phyloP scores from a whole-genome alignment of 768 basidiomycete species.

The Sporobolomyces roseus region DNA sequence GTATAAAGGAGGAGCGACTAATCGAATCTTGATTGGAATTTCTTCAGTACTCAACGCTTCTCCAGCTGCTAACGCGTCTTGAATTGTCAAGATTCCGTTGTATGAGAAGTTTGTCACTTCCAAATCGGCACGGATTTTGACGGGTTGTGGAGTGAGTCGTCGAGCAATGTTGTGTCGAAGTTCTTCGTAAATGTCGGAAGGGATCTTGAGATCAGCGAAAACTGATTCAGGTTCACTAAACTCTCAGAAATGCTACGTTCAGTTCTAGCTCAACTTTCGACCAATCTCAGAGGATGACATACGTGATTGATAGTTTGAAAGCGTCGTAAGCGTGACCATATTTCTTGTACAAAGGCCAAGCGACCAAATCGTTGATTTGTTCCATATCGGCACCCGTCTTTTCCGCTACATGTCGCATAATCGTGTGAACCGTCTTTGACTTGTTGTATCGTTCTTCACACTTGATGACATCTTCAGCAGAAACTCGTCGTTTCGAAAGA shows the following conservation, averaged over 20 bases:
- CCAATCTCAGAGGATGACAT: constrained; percentile 46
- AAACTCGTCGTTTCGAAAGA: constrained; percentile 95
- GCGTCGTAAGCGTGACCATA: constrained; percentile 97
- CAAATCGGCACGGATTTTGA: constrained; percentile 97
- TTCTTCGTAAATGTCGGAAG: constrained; percentile 59
- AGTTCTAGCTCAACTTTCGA: background rate
- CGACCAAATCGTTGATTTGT: constrained; percentile 80
- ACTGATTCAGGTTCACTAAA: constrained; percentile 70
- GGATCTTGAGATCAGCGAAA: constrained; percentile 63
- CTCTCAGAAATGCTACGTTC: background rate
- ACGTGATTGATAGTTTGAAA: constrained; percentile 95
- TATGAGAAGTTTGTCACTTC: constrained; percentile 95
- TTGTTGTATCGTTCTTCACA: constrained; percentile 99
- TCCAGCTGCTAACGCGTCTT: constrained; percentile 80
- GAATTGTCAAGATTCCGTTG: constrained; percentile 93
- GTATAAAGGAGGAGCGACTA: constrained; percentile 93
- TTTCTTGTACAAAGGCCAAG: constrained; percentile 85
- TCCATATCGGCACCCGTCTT: constrained; percentile 59
- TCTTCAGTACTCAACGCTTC: constrained; percentile 77
- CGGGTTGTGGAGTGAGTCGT: constrained; percentile 92
- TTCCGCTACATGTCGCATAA: constrained; percentile 67
- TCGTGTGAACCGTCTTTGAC: constrained; percentile 89
- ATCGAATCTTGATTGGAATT: constrained; percentile 93
- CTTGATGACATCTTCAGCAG: constrained; percentile 96
- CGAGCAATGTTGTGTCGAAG: constrained; percentile 83